Percentiles rank a stretch among this genome's conserved stretches.
These are phyloP conservation scores for Pseudogymnoascus sp. DNA, from an alignment of 2,329 filamentous ascomycete species.

Conservation along the genomic window DNA sequence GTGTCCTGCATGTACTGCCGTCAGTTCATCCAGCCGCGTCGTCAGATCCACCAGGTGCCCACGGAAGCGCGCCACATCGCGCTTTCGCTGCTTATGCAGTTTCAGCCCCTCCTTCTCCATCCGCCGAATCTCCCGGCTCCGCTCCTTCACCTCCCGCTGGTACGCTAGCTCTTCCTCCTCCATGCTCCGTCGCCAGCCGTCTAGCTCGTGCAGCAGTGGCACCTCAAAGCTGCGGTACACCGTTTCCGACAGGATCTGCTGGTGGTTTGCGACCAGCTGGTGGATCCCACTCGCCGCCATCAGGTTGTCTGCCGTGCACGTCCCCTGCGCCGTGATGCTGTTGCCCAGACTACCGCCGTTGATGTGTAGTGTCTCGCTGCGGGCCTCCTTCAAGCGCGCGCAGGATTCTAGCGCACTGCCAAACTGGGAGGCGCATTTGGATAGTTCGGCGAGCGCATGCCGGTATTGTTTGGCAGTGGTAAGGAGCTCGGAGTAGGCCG, in stretches of 20 bases:
- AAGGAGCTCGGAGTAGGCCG: conserved; percentile 54
- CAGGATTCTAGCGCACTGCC: conserved; percentile 58
- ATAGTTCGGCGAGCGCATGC: conserved; percentile 50
- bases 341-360: conserved; percentile 17
- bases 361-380: conserved; percentile 46
- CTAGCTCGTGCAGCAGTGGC: conserved; percentile 59
- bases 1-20: conserved; percentile 51
- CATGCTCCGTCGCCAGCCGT: conserved; percentile 54
- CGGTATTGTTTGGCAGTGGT: conserved; percentile 56
- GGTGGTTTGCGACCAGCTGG: conserved; percentile 60
- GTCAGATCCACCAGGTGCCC: conserved; percentile 57
- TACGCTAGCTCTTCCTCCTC: conserved; percentile 58
- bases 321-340: conserved; percentile 40
- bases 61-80: conserved; percentile 54
- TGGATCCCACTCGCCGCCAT: conserved; percentile 56
- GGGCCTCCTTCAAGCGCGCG: conserved; percentile 59
- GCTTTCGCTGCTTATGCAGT: conserved; percentile 47
- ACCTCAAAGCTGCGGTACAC: conserved; percentile 62
- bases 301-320: conserved; percentile 55
- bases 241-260: conserved; percentile 60
- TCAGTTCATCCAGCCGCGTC: conserved; percentile 52
- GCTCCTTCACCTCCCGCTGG: conserved; percentile 43
- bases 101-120: conserved; percentile 58
- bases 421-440: conserved; percentile 53
- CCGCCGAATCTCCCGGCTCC: conserved; percentile 51